Evolutionary conservation across 805 yeast genomes (phyloP).

Genomic region (Wickerhamiella azyma): DNA sequence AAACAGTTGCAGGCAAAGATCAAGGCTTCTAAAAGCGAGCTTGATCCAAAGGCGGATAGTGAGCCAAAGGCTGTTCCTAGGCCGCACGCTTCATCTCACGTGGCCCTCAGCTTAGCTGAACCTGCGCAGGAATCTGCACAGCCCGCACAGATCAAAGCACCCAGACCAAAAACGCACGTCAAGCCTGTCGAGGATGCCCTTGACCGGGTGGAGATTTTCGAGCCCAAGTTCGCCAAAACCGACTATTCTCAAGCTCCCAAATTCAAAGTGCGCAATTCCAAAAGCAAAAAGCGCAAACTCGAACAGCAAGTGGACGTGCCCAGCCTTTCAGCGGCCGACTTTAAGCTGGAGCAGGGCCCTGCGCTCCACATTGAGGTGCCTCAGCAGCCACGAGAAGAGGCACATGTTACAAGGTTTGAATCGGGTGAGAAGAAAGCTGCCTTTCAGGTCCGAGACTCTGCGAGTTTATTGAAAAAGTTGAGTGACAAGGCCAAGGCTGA

Average conservation of each 20-base stretch:
- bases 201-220: neutral
- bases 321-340: neutral
- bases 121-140: too few relatives aligned
- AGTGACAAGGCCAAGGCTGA: neutral
- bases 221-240: neutral
- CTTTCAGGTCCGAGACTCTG: neutral
- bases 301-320: neutral
- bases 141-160: too few relatives aligned
- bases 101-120: too few relatives aligned
- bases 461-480: neutral
- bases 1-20: neutral
- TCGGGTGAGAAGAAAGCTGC: neutral
- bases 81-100: too few relatives aligned
- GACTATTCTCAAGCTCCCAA: neutral
- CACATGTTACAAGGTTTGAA: neutral
- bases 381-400: neutral
- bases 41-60: neutral
- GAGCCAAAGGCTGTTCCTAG: too few relatives aligned
- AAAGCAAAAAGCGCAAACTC: neutral
- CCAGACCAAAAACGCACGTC: neutral
- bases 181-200: neutral
- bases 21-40: neutral
- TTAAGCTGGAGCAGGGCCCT: neutral
- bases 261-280: slow-evolving; percentile 1
- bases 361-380: neutral